Conservation (phyloP, 257 asterid species). For the Solanum appendiculatum region DNA sequence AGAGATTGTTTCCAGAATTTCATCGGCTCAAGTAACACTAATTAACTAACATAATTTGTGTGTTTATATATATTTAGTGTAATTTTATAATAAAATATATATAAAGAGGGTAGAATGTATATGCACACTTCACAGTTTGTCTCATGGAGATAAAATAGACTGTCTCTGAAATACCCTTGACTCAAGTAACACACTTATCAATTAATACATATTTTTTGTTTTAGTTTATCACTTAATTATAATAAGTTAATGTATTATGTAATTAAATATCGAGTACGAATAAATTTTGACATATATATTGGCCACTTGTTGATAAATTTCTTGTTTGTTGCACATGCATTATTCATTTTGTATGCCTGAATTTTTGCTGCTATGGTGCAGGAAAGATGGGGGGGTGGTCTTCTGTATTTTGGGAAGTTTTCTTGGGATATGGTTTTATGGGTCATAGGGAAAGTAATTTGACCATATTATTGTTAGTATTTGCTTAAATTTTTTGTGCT, state of each 20-base stretch:
- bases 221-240: not conserved
- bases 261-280: not conserved
- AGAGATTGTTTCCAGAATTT: rapidly evolving
- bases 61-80: not conserved
- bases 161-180: not conserved
- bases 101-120: not conserved
- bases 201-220: not conserved
- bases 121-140: not conserved
- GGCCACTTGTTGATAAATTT: not conserved
- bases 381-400: not conserved
- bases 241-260: not conserved
- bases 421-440: not conserved
- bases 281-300: not conserved
- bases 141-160: not conserved
- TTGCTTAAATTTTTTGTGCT: not conserved
- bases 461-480: not conserved
- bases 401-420: not conserved
- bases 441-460: not conserved
- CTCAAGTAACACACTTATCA: not conserved
- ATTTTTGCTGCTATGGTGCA: not conserved
- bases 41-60: not conserved
- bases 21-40: no score
- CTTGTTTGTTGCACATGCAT: not conserved
- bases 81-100: not conserved
- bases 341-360: constrained; percentile 4